phyloP scores from a whole-genome alignment of 148 eudicot genomes.

The Rheum nobile region DNA sequence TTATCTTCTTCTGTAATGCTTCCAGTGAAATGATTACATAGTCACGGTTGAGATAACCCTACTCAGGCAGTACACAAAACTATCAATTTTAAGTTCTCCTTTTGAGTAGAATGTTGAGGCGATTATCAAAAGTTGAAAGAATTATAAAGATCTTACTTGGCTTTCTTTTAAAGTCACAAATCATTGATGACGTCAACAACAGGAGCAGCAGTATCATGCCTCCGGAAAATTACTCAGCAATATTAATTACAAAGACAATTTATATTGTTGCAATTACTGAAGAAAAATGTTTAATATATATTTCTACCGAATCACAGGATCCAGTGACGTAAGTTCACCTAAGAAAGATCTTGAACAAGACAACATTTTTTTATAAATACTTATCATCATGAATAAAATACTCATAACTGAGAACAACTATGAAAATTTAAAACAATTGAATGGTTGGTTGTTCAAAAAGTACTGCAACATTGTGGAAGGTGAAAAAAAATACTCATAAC shows the following conservation, averaged over 20 bases:
- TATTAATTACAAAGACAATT: background rate
- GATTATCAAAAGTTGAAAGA: background rate
- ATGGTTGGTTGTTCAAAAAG: too few relatives aligned
- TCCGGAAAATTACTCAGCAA: constrained; percentile 1
- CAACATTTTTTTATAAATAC: background rate
- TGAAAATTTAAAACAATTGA: too few relatives aligned
- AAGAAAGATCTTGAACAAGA: background rate
- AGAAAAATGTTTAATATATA: background rate
- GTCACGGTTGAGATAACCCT: background rate
- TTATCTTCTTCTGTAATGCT: background rate
- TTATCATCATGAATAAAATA: background rate
- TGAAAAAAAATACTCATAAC: too few relatives aligned
- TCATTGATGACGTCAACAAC: constrained; percentile 82
- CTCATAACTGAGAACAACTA: too few relatives aligned
- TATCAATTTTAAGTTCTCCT: background rate
- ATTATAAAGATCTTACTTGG: constrained; percentile 43
- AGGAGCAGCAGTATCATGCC: constrained; percentile 49
- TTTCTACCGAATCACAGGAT: background rate
- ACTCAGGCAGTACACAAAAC: background rate
- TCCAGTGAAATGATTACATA: background rate
- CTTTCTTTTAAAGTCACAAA: constrained; percentile 66
- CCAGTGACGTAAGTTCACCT: background rate
- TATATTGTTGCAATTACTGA: background rate
- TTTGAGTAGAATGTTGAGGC: background rate
- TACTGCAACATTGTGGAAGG: too few relatives aligned